phyloP scores from a whole-genome alignment of 1,284 basidiomycete species.

The Malassezia equina region DNA sequence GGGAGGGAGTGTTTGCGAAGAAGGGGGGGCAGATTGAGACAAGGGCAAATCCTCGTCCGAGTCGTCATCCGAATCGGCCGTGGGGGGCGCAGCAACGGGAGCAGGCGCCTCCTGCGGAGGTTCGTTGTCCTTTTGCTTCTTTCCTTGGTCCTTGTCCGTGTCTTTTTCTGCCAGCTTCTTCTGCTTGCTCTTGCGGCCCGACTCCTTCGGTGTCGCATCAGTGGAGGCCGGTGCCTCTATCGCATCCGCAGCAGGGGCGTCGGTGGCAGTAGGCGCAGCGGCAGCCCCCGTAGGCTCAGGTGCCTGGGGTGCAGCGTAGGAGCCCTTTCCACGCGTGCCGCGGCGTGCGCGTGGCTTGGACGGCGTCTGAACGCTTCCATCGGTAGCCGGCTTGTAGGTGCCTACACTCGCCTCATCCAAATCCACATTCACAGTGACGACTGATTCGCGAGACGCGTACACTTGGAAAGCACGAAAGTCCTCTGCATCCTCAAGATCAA shows the following conservation, averaged over 20 bases:
- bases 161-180: not conserved
- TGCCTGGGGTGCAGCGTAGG: not conserved
- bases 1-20: not conserved
- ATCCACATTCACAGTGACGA: conserved; percentile 21
- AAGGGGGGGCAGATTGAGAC: conserved; percentile 1
- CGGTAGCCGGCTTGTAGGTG: not conserved
- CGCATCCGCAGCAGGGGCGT: not conserved
- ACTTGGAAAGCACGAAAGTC: conserved; percentile 27
- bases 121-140: not conserved
- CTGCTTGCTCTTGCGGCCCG: not conserved
- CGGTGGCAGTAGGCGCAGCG: not conserved
- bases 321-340: not conserved
- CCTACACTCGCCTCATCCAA: not conserved
- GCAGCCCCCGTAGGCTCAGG: not conserved
- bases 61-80: not conserved
- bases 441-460: conserved; percentile 21
- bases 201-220: not conserved
- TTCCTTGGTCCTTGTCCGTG: not conserved
- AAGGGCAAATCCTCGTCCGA: conserved; percentile 10
- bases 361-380: not conserved
- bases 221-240: not conserved
- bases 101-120: not conserved
- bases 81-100: not conserved
- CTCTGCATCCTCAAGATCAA: conserved; percentile 27
- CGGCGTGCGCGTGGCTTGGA: conserved; percentile 5